Percentiles rank a stretch among this genome's conserved stretches.
These are phyloP conservation scores for Malus asiatica DNA, from an alignment of 306 rosid genomes.

Conservation along the genomic window DNA sequence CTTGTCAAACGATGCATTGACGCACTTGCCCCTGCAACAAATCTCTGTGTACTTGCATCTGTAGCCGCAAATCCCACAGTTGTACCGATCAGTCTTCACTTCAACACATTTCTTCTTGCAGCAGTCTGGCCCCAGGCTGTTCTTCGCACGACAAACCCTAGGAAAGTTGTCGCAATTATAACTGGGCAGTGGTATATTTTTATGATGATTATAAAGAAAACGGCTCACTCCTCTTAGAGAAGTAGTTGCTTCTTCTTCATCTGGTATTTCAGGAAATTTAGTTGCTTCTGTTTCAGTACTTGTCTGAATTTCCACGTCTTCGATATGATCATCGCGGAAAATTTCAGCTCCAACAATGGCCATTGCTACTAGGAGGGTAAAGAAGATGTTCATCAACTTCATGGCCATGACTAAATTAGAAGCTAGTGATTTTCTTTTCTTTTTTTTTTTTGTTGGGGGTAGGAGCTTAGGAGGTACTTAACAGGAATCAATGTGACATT, in stretches of 20 bases:
- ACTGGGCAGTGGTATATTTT: neutral
- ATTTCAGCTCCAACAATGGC: constrained; percentile 1
- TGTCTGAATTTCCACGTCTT: neutral
- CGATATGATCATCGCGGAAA: neutral
- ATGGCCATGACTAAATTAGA: constrained; percentile 4
- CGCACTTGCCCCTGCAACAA: constrained; percentile 44
- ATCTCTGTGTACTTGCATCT: constrained; percentile 32
- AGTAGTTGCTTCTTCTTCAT: neutral
- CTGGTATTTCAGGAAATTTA: neutral
- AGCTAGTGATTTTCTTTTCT: neutral
- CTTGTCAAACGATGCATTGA: constrained; percentile 28
- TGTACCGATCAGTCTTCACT: constrained; percentile 18
- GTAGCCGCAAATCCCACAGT: constrained; percentile 42
- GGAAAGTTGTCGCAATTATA: constrained; percentile 31
- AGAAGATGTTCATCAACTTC: constrained; percentile 2
- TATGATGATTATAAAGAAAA: neutral
- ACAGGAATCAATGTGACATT: neutral
- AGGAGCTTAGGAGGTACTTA: neutral
- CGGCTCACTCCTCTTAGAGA: constrained; percentile 13
- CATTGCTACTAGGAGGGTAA: neutral
- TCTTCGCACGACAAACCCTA: constrained; percentile 28
- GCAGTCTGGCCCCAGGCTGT: constrained; percentile 27
- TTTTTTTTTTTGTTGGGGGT: neutral
- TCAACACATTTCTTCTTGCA: constrained; percentile 42
- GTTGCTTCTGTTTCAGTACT: neutral